Evolutionary conservation across 169 alveolate species (phyloP), one percentile per base, ranked within the genome.

Genomic region (Blepharisma undulans): DNA sequence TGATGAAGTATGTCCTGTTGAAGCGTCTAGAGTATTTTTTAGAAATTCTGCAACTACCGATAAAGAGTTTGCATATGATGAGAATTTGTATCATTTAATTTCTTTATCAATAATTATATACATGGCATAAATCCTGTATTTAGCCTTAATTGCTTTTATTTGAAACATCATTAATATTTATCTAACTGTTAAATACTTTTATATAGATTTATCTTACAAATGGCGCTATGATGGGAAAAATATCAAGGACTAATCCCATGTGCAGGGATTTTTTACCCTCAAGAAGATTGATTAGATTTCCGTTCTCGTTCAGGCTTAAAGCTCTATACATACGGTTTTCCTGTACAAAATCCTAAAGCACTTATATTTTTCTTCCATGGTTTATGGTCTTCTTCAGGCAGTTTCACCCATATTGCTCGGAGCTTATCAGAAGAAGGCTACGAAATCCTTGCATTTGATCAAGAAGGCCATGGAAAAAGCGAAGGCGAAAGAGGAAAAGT

Each of bases 381-480:
- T 22, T 90, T 77, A 59, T 93, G 93, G 2, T 93, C 96, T 84
- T 92, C 89, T 33, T 61, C 84, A 1, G 93, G 92, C 12, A 88
- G 88, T 48, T 87, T 76, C 71, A 89, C 88, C 8, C 71, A 88
- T 32, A 82, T 91, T 27, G 96, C 93, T 21, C 85, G 92, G 86
- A 22, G 19, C 1, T 90, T 94, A 33, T 94, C 93, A 12, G 94
- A 90, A 14, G 16, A 25, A 25, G 94, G 94, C 33, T 94, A 79
- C 87, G 96, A 94, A 59, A 88, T 92, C 19, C 78, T 90, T 19
- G 95, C 94, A 19, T 74, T 89, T 72, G 96, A 94, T 32, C 81
- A 27, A 36, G 72, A 60, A 80, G 96, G 96, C 7, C 93, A 92
- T 76, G 96, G 96, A 10, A 59, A 78, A 22, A 76, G 89, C 34